phyloP scores from a whole-genome alignment of 192 early-diverging fungal genomes.

The Linnemannia exigua region DNA sequence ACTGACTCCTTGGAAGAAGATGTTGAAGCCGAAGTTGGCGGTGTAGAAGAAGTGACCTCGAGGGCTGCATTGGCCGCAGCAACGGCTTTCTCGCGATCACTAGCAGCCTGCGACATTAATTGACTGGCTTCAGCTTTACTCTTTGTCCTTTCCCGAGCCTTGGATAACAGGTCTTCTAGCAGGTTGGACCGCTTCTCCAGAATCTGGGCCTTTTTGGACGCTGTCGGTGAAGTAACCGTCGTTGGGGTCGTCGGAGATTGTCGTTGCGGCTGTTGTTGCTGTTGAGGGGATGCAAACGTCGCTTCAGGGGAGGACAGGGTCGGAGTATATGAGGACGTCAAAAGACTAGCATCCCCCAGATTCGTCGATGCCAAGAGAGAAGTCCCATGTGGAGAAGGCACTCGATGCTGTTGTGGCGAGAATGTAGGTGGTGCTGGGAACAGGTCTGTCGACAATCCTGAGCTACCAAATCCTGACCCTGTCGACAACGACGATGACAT shows the following conservation, averaged over 20 bases:
- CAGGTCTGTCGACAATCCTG: neutral
- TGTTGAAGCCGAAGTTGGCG: neutral
- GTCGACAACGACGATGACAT: too few species aligned
- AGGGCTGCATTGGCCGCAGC: neutral
- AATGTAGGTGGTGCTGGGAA: neutral
- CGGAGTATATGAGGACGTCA: constrained; percentile 55
- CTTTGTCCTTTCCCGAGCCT: constrained; percentile 37
- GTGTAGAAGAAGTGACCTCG: neutral
- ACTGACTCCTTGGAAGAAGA: neutral
- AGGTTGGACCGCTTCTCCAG: constrained; percentile 40
- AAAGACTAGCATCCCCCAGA: constrained; percentile 21
- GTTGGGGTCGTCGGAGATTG: neutral
- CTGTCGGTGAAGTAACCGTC: constrained; percentile 11
- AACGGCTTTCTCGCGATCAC: constrained; percentile 18
- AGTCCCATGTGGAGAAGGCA: neutral
- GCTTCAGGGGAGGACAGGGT: constrained; percentile 29
- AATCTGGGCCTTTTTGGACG: constrained; percentile 14
- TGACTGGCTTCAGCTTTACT: constrained; percentile 14
- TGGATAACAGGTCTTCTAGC: constrained; percentile 27
- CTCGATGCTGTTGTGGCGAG: neutral
- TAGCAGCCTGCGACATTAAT: neutral
- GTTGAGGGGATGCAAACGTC: constrained; percentile 1
- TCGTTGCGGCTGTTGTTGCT: neutral
- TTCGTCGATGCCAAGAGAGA: constrained; percentile 13
- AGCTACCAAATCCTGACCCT: neutral